phyloP scores from a whole-genome alignment of 805 yeast genomes.

The Yarrowia hollandica region DNA sequence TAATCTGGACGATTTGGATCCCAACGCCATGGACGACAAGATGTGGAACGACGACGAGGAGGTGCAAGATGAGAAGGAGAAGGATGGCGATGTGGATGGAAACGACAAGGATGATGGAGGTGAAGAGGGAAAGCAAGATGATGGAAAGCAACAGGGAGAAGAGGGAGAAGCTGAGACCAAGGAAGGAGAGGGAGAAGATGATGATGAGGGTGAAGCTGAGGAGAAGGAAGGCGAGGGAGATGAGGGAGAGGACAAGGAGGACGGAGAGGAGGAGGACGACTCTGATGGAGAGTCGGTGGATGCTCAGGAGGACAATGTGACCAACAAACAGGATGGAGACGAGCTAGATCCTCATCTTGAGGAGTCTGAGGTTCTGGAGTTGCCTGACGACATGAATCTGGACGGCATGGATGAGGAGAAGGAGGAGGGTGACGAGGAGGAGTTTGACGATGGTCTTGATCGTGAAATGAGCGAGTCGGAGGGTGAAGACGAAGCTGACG shows the following conservation, averaged over 20 bases:
- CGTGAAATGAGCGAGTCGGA: conserved; percentile 39
- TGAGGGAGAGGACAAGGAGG: conserved; percentile 50
- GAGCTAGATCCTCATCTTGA: conserved; percentile 73
- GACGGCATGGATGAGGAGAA: conserved; percentile 74
- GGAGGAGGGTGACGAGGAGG: conserved; percentile 48
- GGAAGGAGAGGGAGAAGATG: conserved; percentile 39
- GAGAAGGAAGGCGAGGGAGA: conserved; percentile 44
- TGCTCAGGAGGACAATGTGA: conserved; percentile 56
- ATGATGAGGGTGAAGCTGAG: conserved; percentile 43
- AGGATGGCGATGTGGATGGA: conserved; percentile 59
- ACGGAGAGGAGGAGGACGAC: conserved; percentile 47
- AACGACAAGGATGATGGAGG: conserved; percentile 47
- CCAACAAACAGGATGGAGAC: conserved; percentile 76
- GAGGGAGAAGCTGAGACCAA: conserved; percentile 35
- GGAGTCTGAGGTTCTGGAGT: conserved; percentile 80
- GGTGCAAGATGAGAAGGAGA: conserved; percentile 74
- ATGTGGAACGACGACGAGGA: conserved; percentile 96
- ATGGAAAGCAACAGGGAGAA: conserved; percentile 31
- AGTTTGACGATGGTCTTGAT: conserved; percentile 35
- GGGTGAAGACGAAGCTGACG: conserved; percentile 35
- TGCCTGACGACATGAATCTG: conserved; percentile 88
- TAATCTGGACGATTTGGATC: conserved; percentile 85
- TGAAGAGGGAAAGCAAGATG: conserved; percentile 39
- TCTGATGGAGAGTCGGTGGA: conserved; percentile 52
- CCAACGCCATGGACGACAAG: conserved; percentile 92